A percentile compares a stretch with the other conserved stretches of the same genome.
Conservation (phyloP, 1,139 yeast species). For the Debaryomyces singareniensis region DNA sequence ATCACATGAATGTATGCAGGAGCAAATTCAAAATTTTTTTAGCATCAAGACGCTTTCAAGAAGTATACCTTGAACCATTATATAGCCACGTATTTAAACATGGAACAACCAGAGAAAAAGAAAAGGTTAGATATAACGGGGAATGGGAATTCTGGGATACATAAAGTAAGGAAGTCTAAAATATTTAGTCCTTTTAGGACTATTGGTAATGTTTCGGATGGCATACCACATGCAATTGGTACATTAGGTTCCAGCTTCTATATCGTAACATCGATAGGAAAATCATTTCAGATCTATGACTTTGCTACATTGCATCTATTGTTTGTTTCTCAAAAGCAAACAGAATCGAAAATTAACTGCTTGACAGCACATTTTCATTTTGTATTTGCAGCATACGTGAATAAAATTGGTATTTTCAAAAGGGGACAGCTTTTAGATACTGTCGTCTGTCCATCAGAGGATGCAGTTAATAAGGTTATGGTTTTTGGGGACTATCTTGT, state of each 20-base stretch:
- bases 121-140: not conserved
- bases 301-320: constrained; percentile 80
- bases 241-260: constrained; percentile 84
- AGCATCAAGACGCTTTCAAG: too few relatives aligned
- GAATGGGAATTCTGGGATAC: not conserved
- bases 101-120: constrained; percentile 1
- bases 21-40: too few relatives aligned
- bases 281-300: constrained; percentile 88
- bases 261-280: constrained; percentile 85
- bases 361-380: constrained; percentile 79
- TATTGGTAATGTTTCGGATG: constrained; percentile 67
- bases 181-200: constrained; percentile 44
- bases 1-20: too few relatives aligned
- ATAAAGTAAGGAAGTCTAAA: constrained; percentile 17
- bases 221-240: constrained; percentile 81
- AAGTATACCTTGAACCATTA: too few relatives aligned
- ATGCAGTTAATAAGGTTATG: constrained; percentile 42
- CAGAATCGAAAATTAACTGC: constrained; percentile 62
- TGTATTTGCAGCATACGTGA: constrained; percentile 73
- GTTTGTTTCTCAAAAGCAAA: constrained; percentile 79
- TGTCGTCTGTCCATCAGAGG: constrained; percentile 28
- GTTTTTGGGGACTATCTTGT: constrained; percentile 80
- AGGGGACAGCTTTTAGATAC: constrained; percentile 73
- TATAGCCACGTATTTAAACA: too few relatives aligned
- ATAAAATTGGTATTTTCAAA: constrained; percentile 67